Evolutionary conservation across 2,329 filamentous ascomycete species (phyloP).

Genomic region (Trichophaea hybrida): DNA sequence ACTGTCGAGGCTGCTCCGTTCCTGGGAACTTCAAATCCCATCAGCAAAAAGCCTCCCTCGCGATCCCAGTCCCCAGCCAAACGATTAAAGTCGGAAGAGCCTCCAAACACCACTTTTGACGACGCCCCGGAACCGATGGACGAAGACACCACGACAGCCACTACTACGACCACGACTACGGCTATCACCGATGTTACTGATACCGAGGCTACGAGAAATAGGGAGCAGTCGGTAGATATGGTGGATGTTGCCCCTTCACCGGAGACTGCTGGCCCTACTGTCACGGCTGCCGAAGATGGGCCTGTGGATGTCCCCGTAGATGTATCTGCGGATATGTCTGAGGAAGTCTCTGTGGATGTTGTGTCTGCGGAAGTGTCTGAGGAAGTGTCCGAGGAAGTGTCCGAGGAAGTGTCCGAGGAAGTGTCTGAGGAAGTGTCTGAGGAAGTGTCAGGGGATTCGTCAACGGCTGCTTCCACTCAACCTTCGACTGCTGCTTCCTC

Average conservation of each 20-base stretch:
- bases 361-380: slow-evolving; percentile 4
- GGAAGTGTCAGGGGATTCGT: background rate
- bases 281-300: too few relatives aligned
- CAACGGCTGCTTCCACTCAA: slow-evolving; percentile 8
- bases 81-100: slow-evolving; percentile 22
- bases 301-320: too few relatives aligned
- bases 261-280: background rate
- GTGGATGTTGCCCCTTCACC: slow-evolving; percentile 7
- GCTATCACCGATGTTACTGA: background rate
- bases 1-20: background rate
- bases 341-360: background rate
- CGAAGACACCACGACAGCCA: slow-evolving; percentile 10
- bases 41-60: slow-evolving; percentile 2
- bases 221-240: slow-evolving; percentile 20
- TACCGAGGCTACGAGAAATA: background rate
- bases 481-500: slow-evolving; percentile 5
- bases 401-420: slow-evolving; percentile 4
- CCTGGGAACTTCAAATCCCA: background rate
- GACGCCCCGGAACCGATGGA: slow-evolving; percentile 15
- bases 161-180: background rate
- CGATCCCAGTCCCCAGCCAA: slow-evolving; percentile 23
- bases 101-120: slow-evolving; percentile 6
- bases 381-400: background rate
- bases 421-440: background rate
- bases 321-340: too few relatives aligned